Evolutionary conservation across 108 stramenopile species (phyloP).

Genomic region (Stephanodiscus minutulus): DNA sequence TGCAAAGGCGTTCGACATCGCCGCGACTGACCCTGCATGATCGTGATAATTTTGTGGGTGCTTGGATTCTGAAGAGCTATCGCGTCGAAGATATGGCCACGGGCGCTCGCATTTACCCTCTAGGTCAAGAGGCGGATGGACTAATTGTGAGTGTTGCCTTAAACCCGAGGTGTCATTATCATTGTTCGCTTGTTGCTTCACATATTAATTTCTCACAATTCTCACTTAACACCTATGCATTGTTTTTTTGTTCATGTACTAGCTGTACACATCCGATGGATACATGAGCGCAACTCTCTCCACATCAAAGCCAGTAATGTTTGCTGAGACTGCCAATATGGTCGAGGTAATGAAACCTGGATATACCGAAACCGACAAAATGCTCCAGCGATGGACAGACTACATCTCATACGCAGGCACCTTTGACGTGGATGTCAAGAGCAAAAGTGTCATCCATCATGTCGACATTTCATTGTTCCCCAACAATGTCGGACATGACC

Average conservation of each 20-base stretch:
- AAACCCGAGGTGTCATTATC: too few species aligned
- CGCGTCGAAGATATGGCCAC: background rate
- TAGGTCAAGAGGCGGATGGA: background rate
- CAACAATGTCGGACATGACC: background rate
- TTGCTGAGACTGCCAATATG: background rate
- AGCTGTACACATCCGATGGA: background rate
- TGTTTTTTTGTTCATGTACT: too few species aligned
- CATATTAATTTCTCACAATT: too few species aligned
- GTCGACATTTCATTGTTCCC: background rate
- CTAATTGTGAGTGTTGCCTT: background rate
- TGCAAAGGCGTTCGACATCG: too few species aligned
- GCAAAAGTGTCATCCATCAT: background rate
- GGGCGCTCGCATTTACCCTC: background rate
- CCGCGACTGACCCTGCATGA: too few species aligned
- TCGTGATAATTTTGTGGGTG: background rate
- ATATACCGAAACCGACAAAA: background rate
- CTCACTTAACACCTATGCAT: too few species aligned
- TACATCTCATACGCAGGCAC: background rate
- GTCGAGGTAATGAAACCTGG: background rate
- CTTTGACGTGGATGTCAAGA: background rate
- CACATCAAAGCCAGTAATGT: background rate
- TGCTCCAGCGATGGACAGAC: background rate
- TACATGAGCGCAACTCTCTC: background rate
- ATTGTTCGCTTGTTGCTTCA: too few species aligned
- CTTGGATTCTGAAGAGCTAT: background rate